Evolutionary conservation across 2,329 filamentous ascomycete species (phyloP), one percentile per base, ranked within the genome.

Genomic region (Stagonosporopsis vannaccii): DNA sequence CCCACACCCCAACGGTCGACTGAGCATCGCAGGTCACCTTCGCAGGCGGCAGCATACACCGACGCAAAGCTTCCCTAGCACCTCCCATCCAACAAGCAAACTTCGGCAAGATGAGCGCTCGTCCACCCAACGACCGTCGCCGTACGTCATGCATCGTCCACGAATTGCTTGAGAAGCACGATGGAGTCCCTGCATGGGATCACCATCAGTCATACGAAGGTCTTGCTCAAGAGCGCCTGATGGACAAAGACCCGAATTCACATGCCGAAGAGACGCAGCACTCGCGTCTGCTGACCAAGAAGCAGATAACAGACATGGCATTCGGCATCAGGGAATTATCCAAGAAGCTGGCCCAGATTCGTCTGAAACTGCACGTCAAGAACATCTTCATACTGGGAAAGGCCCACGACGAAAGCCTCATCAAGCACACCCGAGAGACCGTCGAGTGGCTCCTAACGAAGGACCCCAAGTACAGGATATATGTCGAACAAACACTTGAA

Each of bases 261-360:
- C 58, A 70, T 17, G 69, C 71, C 13, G 71, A 78, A 1, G 65
- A 74, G 47, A 67, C 70, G 20, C 79, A 82, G 17, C 81, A 87
- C 53, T 88, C 86, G 56, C 85, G 94, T n/a, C 85, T 97, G 45
- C 82, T 98, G 64, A 97, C 93, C 1, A 98, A 98, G 80, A 92
- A 91, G 75, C 92, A 99, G 76, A 82, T 99, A 37, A 92, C 90
- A 13, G 95, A 98, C 68, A 98, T 99, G 94, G 93, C 94, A 0
- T 93, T 94, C 87, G 93, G 94, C 23, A 95, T 98, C 55, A 84
- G 95, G 43, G 92, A 97, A 76, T 80, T 99, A 56, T 94, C 91
- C 26, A 90, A 96, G 70, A 89, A 91, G 58, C 79, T 98, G 56
- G 90, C 91, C 47, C 92, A 88, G 75, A 88, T 98, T 73, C 86